A percentile compares a stretch with the other conserved stretches of the same genome.
Conservation (phyloP, 306 rosid genomes). For the Pyrus pyrifolia region DNA sequence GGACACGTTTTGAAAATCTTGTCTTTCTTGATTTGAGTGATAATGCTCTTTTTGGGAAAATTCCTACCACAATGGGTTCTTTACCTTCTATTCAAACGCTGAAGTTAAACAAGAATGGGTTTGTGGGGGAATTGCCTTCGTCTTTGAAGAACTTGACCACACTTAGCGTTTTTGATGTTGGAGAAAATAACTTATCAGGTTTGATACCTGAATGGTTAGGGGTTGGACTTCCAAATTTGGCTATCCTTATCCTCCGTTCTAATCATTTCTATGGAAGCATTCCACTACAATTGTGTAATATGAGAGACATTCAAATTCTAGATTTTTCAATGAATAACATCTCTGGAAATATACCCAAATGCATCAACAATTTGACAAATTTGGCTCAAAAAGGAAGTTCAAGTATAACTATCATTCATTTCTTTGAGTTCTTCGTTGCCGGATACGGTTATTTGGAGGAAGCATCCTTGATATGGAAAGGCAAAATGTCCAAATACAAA, state of each 20-base stretch:
- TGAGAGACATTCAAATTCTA: neutral
- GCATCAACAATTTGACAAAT: neutral
- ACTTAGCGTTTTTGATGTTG: neutral
- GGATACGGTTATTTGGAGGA: no score
- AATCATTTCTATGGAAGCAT: neutral
- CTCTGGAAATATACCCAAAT: neutral
- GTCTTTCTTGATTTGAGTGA: neutral
- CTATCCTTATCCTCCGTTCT: neutral
- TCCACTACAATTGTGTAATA: neutral
- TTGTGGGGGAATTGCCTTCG: neutral
- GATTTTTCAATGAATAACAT: conserved; percentile 3
- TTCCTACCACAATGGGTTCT: neutral
- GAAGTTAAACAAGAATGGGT: neutral
- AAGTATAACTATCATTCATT: neutral
- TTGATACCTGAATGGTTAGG: neutral
- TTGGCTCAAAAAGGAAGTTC: neutral
- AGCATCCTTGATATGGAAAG: neutral
- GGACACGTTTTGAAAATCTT: neutral
- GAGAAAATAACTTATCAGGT: neutral
- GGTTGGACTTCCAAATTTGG: no score
- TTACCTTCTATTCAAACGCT: neutral
- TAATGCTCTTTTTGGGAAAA: neutral
- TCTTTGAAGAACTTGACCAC: neutral
- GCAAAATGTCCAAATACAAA: no score
- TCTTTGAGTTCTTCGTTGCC: no score